A percentile compares a stretch with the other conserved stretches of the same genome.
Conservation (phyloP, 768 basidiomycete species). For the Ephemerocybe angulata region DNA sequence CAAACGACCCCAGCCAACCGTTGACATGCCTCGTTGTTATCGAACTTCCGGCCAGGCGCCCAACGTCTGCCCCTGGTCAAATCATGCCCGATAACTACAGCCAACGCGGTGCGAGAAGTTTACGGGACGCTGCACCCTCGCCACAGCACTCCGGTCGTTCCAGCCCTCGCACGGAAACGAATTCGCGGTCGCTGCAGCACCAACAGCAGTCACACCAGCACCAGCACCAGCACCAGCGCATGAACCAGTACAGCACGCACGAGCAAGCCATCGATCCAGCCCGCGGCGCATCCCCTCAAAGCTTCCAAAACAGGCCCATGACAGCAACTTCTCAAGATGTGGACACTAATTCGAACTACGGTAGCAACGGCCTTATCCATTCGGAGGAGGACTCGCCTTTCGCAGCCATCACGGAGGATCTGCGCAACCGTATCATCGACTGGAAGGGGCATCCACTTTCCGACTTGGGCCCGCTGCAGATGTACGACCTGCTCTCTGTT, state of each 20-base stretch:
- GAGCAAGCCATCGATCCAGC: too few relatives aligned
- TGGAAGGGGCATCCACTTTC: constrained; percentile 95
- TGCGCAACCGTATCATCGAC: constrained; percentile 86
- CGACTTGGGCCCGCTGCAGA: constrained; percentile 82
- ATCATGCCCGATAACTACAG: constrained; percentile 47
- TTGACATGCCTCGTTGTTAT: constrained; percentile 93
- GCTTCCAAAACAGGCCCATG: constrained; percentile 27
- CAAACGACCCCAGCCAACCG: constrained; percentile 68
- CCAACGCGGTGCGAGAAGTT: constrained; percentile 23
- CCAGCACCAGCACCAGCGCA: constrained; percentile 10
- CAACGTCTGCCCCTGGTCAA: constrained; percentile 47
- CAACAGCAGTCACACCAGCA: constrained; percentile 23
- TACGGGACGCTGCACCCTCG: constrained; percentile 13
- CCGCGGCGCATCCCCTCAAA: constrained; percentile 20
- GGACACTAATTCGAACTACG: constrained; percentile 31
- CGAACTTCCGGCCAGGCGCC: constrained; percentile 81
- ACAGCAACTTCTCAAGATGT: constrained; percentile 23
- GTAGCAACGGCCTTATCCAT: constrained; percentile 33
- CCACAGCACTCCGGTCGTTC: constrained; percentile 39
- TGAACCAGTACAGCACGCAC: too few relatives aligned
- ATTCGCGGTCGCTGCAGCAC: constrained; percentile 22
- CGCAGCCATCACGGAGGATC: constrained; percentile 79
- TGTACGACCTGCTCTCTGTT: constrained; percentile 89
- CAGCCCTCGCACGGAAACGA: constrained; percentile 37
- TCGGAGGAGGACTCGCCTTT: constrained; percentile 76